A percentile compares a stretch with the other conserved stretches of the same genome.
Evolutionary conservation across 768 basidiomycete genomes (phyloP).

Genomic region (Phlebiopsis flavidoalba): DNA sequence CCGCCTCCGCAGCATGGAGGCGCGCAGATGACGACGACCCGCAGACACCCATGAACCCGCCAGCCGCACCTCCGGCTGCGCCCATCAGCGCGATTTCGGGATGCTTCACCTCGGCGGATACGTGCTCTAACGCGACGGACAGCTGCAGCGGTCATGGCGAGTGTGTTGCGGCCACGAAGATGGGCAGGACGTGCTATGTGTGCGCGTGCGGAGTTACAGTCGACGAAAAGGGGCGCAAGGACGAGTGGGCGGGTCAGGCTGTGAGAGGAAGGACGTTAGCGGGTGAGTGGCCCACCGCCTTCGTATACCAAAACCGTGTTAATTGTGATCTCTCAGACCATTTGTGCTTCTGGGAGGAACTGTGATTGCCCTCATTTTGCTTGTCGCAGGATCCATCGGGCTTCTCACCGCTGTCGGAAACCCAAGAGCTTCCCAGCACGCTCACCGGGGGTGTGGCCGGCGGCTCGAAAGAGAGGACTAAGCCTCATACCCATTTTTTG

Average conservation of each 20-base stretch:
- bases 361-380: slow-evolving; percentile 53
- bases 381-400: slow-evolving; percentile 62
- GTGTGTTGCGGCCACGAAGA: slow-evolving; percentile 56
- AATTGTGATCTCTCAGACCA: slow-evolving; percentile 36
- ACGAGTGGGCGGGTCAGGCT: slow-evolving; percentile 73
- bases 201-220: slow-evolving; percentile 45
- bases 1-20: slow-evolving; percentile 17
- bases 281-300: slow-evolving; percentile 44
- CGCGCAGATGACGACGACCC: slow-evolving; percentile 34
- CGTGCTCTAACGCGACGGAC: slow-evolving; percentile 58
- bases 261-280: slow-evolving; percentile 77
- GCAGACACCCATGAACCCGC: slow-evolving; percentile 43
- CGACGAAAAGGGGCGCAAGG: slow-evolving; percentile 48
- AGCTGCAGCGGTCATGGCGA: slow-evolving; percentile 67
- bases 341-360: slow-evolving; percentile 75
- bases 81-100: slow-evolving; percentile 57
- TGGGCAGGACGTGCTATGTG: slow-evolving; percentile 47
- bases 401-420: slow-evolving; percentile 61
- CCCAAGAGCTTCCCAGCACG: slow-evolving; percentile 66
- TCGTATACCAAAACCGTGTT: background rate
- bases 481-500: background rate
- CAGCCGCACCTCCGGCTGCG: slow-evolving; percentile 36
- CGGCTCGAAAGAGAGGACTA: slow-evolving; percentile 50
- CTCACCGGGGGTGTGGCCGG: slow-evolving; percentile 54
- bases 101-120: slow-evolving; percentile 51